Conservation (phyloP, 1,284 basidiomycete genomes). For the Exsudoporus floridanus region DNA sequence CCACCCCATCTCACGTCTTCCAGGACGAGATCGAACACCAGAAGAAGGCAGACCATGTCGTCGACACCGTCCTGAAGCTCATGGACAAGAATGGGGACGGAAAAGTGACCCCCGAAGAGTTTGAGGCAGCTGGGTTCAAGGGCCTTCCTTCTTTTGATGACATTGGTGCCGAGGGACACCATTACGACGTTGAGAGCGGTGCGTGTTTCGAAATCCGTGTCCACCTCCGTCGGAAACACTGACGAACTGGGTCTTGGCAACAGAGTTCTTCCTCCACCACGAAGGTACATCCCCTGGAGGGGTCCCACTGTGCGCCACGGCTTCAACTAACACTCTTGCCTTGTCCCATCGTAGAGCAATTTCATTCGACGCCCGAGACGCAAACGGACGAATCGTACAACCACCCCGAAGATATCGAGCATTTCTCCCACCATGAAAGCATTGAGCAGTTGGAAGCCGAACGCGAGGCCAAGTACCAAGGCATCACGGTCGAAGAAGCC, state of each 20-base stretch:
- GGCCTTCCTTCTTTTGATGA: constrained; percentile 86
- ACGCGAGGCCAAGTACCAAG: constrained; percentile 79
- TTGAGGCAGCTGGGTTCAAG: constrained; percentile 74
- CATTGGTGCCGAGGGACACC: constrained; percentile 88
- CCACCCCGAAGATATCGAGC: constrained; percentile 89
- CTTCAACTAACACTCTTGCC: not conserved
- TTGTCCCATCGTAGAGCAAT: constrained; percentile 59
- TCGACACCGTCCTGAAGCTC: constrained; percentile 68
- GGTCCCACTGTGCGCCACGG: not conserved
- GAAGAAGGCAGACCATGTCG: constrained; percentile 82
- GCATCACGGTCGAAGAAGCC: constrained; percentile 72
- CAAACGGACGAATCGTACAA: constrained; percentile 94
- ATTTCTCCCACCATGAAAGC: constrained; percentile 83
- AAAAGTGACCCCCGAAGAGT: constrained; percentile 77
- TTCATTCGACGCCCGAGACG: constrained; percentile 93
- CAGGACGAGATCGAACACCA: constrained; percentile 80
- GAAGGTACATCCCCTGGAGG: constrained; percentile 59
- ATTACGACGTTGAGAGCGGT: constrained; percentile 90
- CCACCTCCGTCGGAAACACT: not conserved
- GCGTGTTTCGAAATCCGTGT: constrained; percentile 24
- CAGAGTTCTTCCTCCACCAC: constrained; percentile 90
- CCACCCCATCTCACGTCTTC: not conserved
- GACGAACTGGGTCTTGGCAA: not conserved
- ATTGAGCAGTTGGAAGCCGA: constrained; percentile 89
- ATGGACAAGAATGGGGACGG: constrained; percentile 84